Conservation (phyloP, 2,329 filamentous ascomycete species). For the Coniella lustricola region DNA sequence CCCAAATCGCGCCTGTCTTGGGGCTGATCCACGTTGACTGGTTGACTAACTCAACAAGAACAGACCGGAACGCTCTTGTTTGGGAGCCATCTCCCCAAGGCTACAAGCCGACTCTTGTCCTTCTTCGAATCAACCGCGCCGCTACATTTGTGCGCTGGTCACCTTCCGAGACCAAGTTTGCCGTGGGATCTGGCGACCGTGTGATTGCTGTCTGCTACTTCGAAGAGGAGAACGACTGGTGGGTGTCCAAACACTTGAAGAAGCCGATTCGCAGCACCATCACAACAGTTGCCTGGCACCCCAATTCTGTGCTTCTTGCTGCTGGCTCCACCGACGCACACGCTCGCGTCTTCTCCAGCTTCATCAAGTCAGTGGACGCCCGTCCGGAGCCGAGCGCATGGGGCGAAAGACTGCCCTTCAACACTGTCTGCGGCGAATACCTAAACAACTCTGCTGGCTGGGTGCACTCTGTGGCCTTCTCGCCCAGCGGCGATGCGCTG, state of each 20-base stretch:
- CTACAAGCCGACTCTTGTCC: constrained; percentile 94
- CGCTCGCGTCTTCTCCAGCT: constrained; percentile 87
- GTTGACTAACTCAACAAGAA: constrained; percentile 3
- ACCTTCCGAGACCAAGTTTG: constrained; percentile 93
- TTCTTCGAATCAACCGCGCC: constrained; percentile 93
- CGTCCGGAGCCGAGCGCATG: constrained; percentile 81
- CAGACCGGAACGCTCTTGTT: constrained; percentile 94
- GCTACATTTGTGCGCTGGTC: constrained; percentile 98
- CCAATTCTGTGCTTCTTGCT: constrained; percentile 90
- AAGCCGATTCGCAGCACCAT: constrained; percentile 98
- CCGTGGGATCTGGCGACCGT: constrained; percentile 89
- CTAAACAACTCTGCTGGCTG: constrained; percentile 94
- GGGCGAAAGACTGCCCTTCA: constrained; percentile 95
- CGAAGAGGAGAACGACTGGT: constrained; percentile 99
- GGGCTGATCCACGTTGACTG: no score
- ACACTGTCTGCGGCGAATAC: constrained; percentile 95
- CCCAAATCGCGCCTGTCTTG: not conserved
- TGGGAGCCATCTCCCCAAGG: constrained; percentile 91
- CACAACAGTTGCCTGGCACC: constrained; percentile 92
- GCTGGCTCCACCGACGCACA: constrained; percentile 97
- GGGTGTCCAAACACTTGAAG: constrained; percentile 99
- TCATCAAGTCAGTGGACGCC: constrained; percentile 89
- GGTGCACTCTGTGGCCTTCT: constrained; percentile 91
- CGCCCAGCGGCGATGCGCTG: constrained; percentile 83
- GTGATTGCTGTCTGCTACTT: constrained; percentile 98